These are phyloP conservation scores for Amanita brunnescens DNA, from an alignment of 768 basidiomycete genomes.

Conservation along the genomic window DNA sequence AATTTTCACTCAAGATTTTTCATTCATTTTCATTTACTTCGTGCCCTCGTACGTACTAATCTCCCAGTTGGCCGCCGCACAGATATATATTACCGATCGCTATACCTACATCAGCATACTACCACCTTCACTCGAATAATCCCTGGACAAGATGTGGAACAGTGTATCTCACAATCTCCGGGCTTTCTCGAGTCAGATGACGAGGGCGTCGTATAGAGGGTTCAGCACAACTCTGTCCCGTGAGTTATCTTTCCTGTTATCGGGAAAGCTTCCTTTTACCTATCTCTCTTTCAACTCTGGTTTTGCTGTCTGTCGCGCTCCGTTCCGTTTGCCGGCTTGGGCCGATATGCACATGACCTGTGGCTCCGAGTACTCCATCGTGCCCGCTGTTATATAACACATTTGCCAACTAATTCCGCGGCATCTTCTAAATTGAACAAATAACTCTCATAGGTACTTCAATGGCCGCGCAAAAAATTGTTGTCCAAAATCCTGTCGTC, in stretches of 20 bases:
- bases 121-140: not conserved
- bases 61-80: not conserved
- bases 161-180: not conserved
- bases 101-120: not conserved
- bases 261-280: too few species aligned
- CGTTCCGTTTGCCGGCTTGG: not conserved
- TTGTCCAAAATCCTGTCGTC: conserved; percentile 81
- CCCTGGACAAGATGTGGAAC: not conserved
- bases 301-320: not conserved
- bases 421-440: not conserved
- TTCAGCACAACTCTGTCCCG: not conserved
- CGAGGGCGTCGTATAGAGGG: not conserved
- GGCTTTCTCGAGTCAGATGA: not conserved
- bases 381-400: too few species aligned
- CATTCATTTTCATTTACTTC: not conserved
- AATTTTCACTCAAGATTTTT: too few species aligned
- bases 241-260: not conserved
- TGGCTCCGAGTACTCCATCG: too few species aligned
- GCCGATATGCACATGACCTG: not conserved
- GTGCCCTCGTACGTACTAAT: not conserved
- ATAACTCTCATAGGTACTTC: not conserved
- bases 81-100: not conserved
- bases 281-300: too few species aligned
- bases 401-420: not conserved
- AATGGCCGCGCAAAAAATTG: conserved; percentile 50